Evolutionary conservation across 805 yeast species (phyloP), one percentile per base, ranked within the genome.

Genomic region (Candida berthetii): DNA sequence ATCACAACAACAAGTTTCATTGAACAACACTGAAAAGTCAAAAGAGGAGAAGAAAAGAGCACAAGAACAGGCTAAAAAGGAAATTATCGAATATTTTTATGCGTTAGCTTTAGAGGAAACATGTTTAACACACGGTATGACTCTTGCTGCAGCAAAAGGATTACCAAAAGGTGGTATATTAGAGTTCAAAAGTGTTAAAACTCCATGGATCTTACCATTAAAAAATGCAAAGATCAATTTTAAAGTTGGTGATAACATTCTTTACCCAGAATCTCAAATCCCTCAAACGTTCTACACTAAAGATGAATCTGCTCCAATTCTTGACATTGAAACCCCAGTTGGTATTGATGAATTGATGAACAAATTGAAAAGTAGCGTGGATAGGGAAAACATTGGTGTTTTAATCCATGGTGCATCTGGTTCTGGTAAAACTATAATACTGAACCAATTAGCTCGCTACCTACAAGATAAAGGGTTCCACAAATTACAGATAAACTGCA

Each of bases 331-430:
- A 7, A 50, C 53, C 1, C 72, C 79, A 4, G 75, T 84, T 33
- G 96, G 93, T 0, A 67, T 80, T 36, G 81, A 78, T 24, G 51
- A 60, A 3, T 52, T 68, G 6, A 49, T 81, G 10, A 60, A 56
- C 0, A 61, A 64, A 4, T 50, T 79, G 10, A 48, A 61, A 7
- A 67, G 66, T 7, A 55, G 71, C 0, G 50, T 80, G 3, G 53
- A 66, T 7, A 59, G 71, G 33, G 74, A 73, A 7, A 70, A 68
- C 39, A 57, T 71, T 7, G 86, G 91, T 2, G 65, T 79, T 0
- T 62, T 88, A 41, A 53, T 90, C 0, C 72, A 78, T 49, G 98
- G 97, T 0, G 62, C 80, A 18, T 66, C 85, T 1, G 97, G 96
- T 0, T 74, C 87, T 46, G 98, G 98, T 0, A 91, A 91, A 57